Evolutionary conservation across 78 protist genomes (phyloP).

Genomic region (Dictyostelium purpureum): DNA sequence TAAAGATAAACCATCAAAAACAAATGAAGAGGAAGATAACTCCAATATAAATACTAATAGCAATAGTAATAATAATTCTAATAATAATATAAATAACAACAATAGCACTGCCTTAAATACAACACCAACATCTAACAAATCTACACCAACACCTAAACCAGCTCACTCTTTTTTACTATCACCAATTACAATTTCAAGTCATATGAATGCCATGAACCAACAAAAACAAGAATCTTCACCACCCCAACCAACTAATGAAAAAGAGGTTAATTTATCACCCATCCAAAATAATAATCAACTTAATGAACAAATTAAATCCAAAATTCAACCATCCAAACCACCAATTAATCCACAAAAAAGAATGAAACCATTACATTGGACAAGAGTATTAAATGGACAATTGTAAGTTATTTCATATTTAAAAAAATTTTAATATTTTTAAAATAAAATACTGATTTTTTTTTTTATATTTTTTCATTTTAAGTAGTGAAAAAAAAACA

Average conservation of each 20-base stretch:
- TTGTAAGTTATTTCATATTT: neutral
- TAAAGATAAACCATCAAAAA: neutral
- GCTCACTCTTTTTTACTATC: neutral
- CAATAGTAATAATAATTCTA: neutral
- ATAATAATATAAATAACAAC: neutral
- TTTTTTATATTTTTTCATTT: neutral
- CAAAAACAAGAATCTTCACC: neutral
- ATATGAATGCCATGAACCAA: neutral
- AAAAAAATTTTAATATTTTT: neutral
- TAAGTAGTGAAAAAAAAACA: slow-evolving; percentile 13
- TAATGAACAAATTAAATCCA: neutral
- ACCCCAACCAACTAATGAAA: neutral
- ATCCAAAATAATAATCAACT: neutral
- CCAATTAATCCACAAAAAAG: slow-evolving; percentile 45
- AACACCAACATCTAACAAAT: neutral
- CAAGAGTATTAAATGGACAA: slow-evolving; percentile 15
- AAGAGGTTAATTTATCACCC: neutral
- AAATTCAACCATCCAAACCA: slow-evolving; percentile 47
- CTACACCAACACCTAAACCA: slow-evolving; percentile 52
- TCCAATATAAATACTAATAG: neutral
- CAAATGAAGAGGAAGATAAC: neutral
- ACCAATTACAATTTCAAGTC: slow-evolving; percentile 17
- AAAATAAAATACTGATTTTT: neutral
- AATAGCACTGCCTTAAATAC: neutral
- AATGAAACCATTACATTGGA: slow-evolving; percentile 83